Evolutionary conservation across 2,329 filamentous ascomycete genomes (phyloP).

Genomic region (Cercospora sp.): DNA sequence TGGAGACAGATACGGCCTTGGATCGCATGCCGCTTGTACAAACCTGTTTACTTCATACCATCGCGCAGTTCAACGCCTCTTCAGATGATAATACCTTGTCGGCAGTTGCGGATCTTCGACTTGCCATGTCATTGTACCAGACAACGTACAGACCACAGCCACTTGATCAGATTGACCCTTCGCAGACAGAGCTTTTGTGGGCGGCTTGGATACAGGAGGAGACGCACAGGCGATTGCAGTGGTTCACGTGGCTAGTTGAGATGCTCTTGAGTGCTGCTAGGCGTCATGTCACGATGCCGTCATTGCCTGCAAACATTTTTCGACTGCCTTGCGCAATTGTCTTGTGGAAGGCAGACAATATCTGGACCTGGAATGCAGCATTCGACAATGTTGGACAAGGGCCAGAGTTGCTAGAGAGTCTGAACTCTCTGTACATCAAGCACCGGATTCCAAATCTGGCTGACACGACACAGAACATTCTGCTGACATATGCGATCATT

Average conservation of each 20-base stretch:
- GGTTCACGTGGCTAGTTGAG: neutral
- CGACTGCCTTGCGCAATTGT: neutral
- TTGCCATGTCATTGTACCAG: neutral
- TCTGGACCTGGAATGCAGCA: neutral
- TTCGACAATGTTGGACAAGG: neutral
- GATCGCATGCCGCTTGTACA: constrained; percentile 12
- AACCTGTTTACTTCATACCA: constrained; percentile 12
- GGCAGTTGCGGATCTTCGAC: neutral
- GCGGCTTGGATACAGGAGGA: neutral
- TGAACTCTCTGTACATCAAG: neutral
- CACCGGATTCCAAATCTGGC: neutral
- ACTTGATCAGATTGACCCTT: neutral
- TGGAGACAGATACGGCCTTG: neutral
- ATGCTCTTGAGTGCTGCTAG: neutral
- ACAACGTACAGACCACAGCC: neutral
- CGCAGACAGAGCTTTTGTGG: neutral
- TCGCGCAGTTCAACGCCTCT: constrained; percentile 10
- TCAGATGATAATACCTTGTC: neutral
- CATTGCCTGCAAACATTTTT: neutral
- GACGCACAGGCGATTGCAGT: neutral
- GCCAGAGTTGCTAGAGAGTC: neutral
- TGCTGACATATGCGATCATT: constrained; percentile 9
- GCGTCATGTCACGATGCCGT: neutral
- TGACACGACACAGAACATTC: constrained; percentile 2
- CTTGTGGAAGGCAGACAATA: neutral